phyloP scores from a whole-genome alignment of 1,284 basidiomycete species.

The Sanguinoderma infundibulare region DNA sequence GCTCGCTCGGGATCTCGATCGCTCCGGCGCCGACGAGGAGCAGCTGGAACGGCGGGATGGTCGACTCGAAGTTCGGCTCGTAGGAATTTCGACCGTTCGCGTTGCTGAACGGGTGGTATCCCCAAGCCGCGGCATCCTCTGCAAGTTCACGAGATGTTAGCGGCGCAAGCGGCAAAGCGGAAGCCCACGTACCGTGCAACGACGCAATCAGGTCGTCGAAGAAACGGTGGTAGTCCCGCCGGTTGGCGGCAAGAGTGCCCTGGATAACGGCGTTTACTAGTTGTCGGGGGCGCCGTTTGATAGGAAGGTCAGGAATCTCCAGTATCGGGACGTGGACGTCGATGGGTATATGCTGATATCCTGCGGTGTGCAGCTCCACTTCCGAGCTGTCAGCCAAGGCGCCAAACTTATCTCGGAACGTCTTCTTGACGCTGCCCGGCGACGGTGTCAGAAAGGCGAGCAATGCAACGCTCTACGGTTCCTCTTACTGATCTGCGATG shows the following conservation, averaged over 20 bases:
- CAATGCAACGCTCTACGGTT: background rate
- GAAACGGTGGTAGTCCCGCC: constrained; percentile 39
- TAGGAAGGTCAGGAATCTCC: constrained; percentile 34
- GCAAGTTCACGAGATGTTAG: background rate
- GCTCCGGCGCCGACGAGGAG: constrained; percentile 40
- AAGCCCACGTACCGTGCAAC: constrained; percentile 27
- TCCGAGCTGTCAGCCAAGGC: constrained; percentile 38
- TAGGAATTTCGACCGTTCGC: constrained; percentile 32
- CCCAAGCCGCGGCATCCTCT: constrained; percentile 42
- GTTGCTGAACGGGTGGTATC: constrained; percentile 40
- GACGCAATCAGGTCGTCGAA: constrained; percentile 38
- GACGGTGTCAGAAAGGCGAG: background rate
- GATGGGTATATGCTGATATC: constrained; percentile 40
- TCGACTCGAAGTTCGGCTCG: constrained; percentile 28
- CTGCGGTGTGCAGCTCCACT: constrained; percentile 31
- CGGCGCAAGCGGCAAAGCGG: background rate
- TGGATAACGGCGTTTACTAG: constrained; percentile 44
- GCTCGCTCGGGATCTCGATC: constrained; percentile 38
- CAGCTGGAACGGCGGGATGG: constrained; percentile 38
- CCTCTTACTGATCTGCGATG: constrained; percentile 41
- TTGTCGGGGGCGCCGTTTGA: constrained; percentile 24
- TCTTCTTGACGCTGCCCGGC: constrained; percentile 33
- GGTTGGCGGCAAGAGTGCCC: constrained; percentile 36
- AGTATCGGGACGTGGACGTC: constrained; percentile 42
- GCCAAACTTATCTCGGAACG: constrained; percentile 38